Evolutionary conservation across 805 yeast species (phyloP).

Genomic region (Candida oleophila): DNA sequence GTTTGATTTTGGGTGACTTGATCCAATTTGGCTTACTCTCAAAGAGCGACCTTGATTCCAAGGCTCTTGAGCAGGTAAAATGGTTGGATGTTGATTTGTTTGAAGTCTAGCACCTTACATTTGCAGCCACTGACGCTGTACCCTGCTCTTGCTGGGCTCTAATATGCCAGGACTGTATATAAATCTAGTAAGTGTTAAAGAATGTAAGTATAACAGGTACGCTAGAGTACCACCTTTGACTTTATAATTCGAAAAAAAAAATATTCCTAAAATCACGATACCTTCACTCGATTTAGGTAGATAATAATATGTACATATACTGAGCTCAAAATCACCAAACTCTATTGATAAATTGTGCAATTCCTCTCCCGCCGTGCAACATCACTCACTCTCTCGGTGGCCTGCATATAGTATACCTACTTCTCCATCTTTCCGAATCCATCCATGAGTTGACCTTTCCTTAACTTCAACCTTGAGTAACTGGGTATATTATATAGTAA

Average conservation of each 20-base stretch:
- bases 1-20: constrained; percentile 73
- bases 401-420: background rate
- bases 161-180: background rate
- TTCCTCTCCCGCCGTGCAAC: background rate
- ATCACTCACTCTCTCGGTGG: no score
- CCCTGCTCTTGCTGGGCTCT: no score
- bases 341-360: background rate
- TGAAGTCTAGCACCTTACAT: constrained; percentile 18
- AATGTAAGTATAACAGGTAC: no score
- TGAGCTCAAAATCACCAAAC: background rate
- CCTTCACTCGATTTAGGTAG: no score
- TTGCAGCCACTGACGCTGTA: no score
- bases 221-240: no score
- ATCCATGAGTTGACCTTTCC: background rate
- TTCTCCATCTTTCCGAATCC: background rate
- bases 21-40: constrained; percentile 53
- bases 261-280: no score
- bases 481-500: background rate
- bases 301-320: no score
- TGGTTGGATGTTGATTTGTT: constrained; percentile 35
- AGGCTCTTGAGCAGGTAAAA: constrained; percentile 31
- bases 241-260: no score
- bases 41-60: constrained; percentile 24
- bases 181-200: no score
- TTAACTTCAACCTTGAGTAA: background rate